phyloP scores from a whole-genome alignment of 352 stramenopile species.

The Blastocystis sp. region DNA sequence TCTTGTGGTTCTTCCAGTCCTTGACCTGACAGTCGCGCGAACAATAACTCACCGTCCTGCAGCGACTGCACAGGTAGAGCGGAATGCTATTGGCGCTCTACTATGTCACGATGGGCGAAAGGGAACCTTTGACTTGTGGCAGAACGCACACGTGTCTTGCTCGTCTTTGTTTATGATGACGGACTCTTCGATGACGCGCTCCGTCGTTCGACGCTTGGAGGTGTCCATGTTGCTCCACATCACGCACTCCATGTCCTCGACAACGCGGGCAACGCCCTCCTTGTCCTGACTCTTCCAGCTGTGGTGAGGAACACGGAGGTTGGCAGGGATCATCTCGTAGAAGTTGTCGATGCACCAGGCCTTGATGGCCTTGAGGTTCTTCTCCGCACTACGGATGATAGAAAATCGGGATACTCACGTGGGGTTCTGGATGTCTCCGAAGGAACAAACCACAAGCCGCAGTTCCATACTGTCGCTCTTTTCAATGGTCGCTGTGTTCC shows the following conservation, averaged over 20 bases:
- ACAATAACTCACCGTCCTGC: slow-evolving; percentile 30
- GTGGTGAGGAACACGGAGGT: slow-evolving; percentile 18
- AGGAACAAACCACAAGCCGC: slow-evolving; percentile 17
- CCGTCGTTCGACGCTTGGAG: not conserved
- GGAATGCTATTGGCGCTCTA: not conserved
- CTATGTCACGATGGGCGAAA: too few species aligned
- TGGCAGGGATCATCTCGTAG: slow-evolving; percentile 43
- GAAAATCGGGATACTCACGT: not conserved
- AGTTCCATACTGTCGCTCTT: not conserved
- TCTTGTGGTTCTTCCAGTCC: slow-evolving; percentile 47
- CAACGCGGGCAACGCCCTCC: slow-evolving; percentile 8
- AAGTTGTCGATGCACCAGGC: slow-evolving; percentile 30
- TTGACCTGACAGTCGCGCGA: slow-evolving; percentile 47
- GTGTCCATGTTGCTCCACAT: slow-evolving; percentile 37
- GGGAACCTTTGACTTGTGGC: slow-evolving; percentile 40
- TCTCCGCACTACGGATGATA: not conserved
- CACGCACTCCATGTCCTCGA: slow-evolving; percentile 42
- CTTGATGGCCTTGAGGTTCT: not conserved
- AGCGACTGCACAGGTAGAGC: slow-evolving; percentile 29
- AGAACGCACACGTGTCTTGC: not conserved
- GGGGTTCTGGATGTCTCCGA: slow-evolving; percentile 8
- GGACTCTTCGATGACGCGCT: slow-evolving; percentile 2
- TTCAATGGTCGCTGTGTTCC: not conserved
- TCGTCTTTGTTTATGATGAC: not conserved
- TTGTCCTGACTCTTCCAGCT: slow-evolving; percentile 45